Percentiles rank a stretch among this genome's conserved stretches.
Conservation (phyloP, 2,329 filamentous ascomycete genomes). For the Podosphaera aphanis region DNA sequence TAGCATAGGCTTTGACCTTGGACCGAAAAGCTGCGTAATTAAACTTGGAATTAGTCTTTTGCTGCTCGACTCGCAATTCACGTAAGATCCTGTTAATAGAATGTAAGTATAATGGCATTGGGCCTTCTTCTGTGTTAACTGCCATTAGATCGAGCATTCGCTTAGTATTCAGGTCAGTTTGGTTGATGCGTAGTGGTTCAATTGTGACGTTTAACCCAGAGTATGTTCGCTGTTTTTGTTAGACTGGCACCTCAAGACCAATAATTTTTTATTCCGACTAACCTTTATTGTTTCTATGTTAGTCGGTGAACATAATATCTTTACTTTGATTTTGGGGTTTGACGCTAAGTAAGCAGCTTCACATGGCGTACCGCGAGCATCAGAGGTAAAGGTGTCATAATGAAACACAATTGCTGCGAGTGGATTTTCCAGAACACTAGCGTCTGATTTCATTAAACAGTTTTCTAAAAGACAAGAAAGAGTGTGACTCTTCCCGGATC, state of each 20-base stretch:
- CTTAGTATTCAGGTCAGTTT: constrained; percentile 6
- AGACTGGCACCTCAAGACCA: background rate
- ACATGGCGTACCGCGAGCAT: constrained; percentile 17
- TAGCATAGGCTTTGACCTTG: constrained; percentile 15
- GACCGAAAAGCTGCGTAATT: constrained; percentile 22
- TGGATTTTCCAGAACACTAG: constrained; percentile 23
- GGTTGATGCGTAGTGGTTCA: constrained; percentile 4
- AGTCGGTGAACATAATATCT: constrained; percentile 6
- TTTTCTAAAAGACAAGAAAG: constrained; percentile 28
- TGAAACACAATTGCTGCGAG: constrained; percentile 31
- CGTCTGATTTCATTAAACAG: constrained; percentile 17
- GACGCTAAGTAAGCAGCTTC: constrained; percentile 31
- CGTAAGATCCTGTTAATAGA: constrained; percentile 6
- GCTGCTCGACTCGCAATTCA: constrained; percentile 2
- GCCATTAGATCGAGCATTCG: constrained; percentile 7
- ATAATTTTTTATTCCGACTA: background rate
- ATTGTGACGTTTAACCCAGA: constrained; percentile 3
- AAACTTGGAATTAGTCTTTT: constrained; percentile 14
- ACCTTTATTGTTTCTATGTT: constrained; percentile 2
- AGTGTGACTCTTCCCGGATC: constrained; percentile 37
- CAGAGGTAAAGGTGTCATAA: constrained; percentile 25
- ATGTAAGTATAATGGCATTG: constrained; percentile 6
- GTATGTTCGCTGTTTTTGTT: background rate
- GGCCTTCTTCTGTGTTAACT: constrained; percentile 3
- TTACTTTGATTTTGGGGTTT: constrained; percentile 3